Base-by-base conservation (phyloP, 768 basidiomycete genomes). In the Suillus plorans region DNA sequence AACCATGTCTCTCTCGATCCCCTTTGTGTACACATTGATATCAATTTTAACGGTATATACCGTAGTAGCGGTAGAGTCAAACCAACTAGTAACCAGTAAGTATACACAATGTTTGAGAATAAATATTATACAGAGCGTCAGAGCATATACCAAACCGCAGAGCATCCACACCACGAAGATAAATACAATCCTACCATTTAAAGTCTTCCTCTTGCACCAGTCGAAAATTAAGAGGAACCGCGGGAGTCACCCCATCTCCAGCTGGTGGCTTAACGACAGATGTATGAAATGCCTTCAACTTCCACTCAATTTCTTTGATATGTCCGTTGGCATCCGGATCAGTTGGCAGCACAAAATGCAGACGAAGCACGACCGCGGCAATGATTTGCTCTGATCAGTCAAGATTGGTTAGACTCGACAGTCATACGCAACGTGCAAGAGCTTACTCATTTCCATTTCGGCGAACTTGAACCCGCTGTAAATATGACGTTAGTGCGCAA, bases 401-500 rank as follows among this genome's bases (percentile, higher is more conserved):
- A 31, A 42, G 18, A 28, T 16, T 6, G 7, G 10, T 42, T 20
- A 13, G 58, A 42, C 6, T 59, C 12, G 34, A 44, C 25, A 42
- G 28, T 5, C 20, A 42, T 41, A 20, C 14, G 4, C 16, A 55
- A n/a, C 20, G 1, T 58, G 18, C 16, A 20, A 31, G 39, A 1
- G 4, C 58, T 28, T 59, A 59, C 58, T 59, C 25, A 59, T 59
- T 59, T 59, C 58, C 58, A 59, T 59, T 59, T 59, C 58, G 39
- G 58, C 58, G 28, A 59, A 59, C 18, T 59, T 59, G 41, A 59
- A 59, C 25, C 58, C 58, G 25, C 58, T 59, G 53, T n/a, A 62
- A 6, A 44, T 55, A 25, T 10, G 22, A 53, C 34, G 39, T 22
- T 14, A 41, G 41, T 20, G 5, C 22, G 44, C 34, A 77, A 80